phyloP scores from a whole-genome alignment of 177 flowering plant genomes.

The Vitis hybrid region DNA sequence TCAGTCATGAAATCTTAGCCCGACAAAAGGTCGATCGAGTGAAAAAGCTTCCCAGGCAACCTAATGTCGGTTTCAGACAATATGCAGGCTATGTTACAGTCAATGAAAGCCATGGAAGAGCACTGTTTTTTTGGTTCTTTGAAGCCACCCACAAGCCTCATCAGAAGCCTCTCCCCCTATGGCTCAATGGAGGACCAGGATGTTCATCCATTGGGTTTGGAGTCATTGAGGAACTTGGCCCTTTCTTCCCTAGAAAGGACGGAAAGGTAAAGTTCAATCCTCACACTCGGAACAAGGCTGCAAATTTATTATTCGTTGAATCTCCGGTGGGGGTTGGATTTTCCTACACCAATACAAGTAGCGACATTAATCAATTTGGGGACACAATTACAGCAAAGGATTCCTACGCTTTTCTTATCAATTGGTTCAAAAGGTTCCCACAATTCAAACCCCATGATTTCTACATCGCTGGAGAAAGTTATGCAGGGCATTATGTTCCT shows the following conservation, averaged over 20 bases:
- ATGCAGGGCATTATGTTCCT: conserved; percentile 71
- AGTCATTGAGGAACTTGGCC: conserved; percentile 63
- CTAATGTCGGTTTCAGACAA: conserved; percentile 51
- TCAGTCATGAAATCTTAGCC: conserved; percentile 12
- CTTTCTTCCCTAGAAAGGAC: conserved; percentile 56
- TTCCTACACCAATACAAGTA: conserved; percentile 46
- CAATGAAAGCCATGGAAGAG: conserved; percentile 47
- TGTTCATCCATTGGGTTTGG: conserved; percentile 81
- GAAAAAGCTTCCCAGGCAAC: conserved; percentile 57
- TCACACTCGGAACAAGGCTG: conserved; percentile 65
- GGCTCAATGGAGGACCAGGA: conserved; percentile 93
- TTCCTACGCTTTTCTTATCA: conserved; percentile 48
- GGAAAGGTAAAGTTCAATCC: conserved; percentile 44
- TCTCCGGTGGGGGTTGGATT: conserved; percentile 61
- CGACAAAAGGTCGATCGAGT: conserved; percentile 48
- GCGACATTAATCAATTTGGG: conserved; percentile 28
- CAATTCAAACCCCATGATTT: conserved; percentile 55
- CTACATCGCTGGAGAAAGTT: conserved; percentile 65
- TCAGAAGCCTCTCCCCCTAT: conserved; percentile 53
- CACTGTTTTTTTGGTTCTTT: conserved; percentile 74
- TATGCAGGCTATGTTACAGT: conserved; percentile 65
- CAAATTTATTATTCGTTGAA: conserved; percentile 51
- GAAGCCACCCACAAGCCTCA: conserved; percentile 47
- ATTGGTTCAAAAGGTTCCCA: conserved; percentile 63
- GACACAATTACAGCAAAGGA: conserved; percentile 46